Evolutionary conservation across 1,284 basidiomycete species (phyloP), one percentile per base, ranked within the genome.

Genomic region (Lentinus polychrous): DNA sequence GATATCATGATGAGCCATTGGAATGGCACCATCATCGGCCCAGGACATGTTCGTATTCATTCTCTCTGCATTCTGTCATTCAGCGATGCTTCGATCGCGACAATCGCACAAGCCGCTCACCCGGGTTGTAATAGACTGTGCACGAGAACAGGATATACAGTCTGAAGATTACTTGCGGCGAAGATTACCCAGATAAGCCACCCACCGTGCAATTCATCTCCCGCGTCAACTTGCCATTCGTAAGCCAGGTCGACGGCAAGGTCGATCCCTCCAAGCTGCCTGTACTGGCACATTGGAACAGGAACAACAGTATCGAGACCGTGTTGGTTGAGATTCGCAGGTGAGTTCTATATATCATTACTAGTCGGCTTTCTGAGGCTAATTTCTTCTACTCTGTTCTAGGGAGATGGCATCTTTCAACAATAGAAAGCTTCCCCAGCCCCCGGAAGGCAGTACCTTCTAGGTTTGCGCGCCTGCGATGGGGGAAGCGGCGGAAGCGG

Each of bases 121-220:
- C n/a, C 35, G 32, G 8, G 23, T 44, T 14, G 8, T 12, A 27
- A 27, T 60, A 94, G 89, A 94, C 91, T 27, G 92, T 95, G 10
- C 94, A 95, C 69, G 94, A 99, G 79, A 99, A 99, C 71, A 82
- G 95, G 46, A 99, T 99, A 71, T 99, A 98, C 78, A 91, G 85
- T 51, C 80, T 99, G 60, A 91, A 87, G 74, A 94, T 99, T 64
- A 74, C 76, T 60, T 98, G 95, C 64, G 90, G 85, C 33, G 73
- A 82, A 6, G 57, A 66, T 4, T 99, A 99, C 67, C 95, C 96
- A 6, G 90, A 94, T 57, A 54, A 55, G 15, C 87, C 83, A 2
- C 93, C 92, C 10, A 68, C 70, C n/a, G 78, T 95, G 45, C 79
- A 83, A 51, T 99, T 99, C 68, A 64, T 91, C 53, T 95, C 91